Conservation (phyloP, 352 stramenopile species). For the Albugo candida region DNA sequence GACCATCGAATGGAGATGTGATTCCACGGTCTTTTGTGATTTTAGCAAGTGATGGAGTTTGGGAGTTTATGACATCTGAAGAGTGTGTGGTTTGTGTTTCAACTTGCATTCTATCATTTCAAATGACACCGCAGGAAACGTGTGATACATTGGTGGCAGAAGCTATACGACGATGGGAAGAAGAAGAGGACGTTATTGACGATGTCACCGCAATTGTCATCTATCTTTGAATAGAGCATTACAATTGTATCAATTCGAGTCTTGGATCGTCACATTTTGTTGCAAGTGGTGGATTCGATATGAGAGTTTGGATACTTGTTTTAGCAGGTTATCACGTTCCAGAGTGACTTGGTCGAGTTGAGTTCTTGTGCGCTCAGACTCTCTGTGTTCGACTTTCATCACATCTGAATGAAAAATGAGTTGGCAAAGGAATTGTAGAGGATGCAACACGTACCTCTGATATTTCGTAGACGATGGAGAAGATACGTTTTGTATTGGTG, state of each 20-base stretch:
- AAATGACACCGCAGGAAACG: conserved; percentile 37
- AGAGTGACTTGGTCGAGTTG: conserved; percentile 32
- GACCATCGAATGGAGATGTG: too few relatives aligned
- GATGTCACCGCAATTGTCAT: conserved; percentile 56
- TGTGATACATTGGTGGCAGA: conserved; percentile 48
- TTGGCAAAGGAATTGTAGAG: too few relatives aligned
- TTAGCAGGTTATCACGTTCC: conserved; percentile 38
- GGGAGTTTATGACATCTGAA: conserved; percentile 63
- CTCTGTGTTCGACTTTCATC: conserved; percentile 39
- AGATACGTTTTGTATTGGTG: conserved; percentile 46
- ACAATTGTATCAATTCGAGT: too few relatives aligned
- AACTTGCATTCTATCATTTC: conserved; percentile 19
- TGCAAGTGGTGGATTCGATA: conserved; percentile 62
- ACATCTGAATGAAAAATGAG: conserved; percentile 20
- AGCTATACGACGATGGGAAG: conserved; percentile 50
- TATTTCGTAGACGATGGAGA: conserved; percentile 33
- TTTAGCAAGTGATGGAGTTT: conserved; percentile 64
- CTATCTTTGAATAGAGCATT: conserved; percentile 26
- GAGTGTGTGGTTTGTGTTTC: conserved; percentile 48
- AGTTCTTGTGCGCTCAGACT: conserved; percentile 31
- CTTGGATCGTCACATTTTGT: conserved; percentile 21
- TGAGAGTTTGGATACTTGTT: conserved; percentile 61
- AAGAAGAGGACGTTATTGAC: conserved; percentile 64
- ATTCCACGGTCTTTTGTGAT: conserved; percentile 30
- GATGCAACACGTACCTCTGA: conserved; percentile 15